Conservation (phyloP, 305 asterid species). For the Fraxinus paxiana region DNA sequence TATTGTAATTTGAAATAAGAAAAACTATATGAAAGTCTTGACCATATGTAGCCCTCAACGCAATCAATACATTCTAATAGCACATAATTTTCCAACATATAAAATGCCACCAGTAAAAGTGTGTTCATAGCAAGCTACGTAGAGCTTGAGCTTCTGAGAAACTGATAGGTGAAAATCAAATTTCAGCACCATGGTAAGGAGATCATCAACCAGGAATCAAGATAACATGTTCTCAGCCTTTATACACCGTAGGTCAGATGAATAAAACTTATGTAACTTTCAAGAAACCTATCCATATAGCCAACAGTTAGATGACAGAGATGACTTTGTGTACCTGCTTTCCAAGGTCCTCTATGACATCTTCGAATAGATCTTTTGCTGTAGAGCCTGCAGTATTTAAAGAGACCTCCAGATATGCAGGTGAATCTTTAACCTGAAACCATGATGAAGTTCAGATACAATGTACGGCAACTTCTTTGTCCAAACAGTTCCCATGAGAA, state of each 20-base stretch:
- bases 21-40: neutral
- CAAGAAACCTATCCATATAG: neutral
- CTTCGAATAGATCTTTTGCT: conserved; percentile 82
- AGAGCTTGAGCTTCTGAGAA: neutral
- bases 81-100: neutral
- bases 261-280: neutral
- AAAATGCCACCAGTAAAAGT: neutral
- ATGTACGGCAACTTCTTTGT: neutral
- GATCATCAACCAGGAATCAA: neutral
- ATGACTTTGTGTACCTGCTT: conserved; percentile 53
- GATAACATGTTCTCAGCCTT: neutral
- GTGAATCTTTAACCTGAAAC: conserved; percentile 76
- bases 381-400: conserved; percentile 73
- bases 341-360: conserved; percentile 79
- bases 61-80: neutral
- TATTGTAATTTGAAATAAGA: neutral
- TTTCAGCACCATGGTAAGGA: conserved; percentile 1
- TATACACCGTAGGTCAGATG: neutral
- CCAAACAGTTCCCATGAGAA: conserved; percentile 9
- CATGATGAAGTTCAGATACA: conserved; percentile 25
- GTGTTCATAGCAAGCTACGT: neutral
- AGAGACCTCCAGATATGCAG: conserved; percentile 73
- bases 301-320: neutral
- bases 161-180: neutral
- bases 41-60: neutral